Evolutionary conservation across 2,329 filamentous ascomycete genomes (phyloP).

Genomic region (Chrysoporthe austroafricana): DNA sequence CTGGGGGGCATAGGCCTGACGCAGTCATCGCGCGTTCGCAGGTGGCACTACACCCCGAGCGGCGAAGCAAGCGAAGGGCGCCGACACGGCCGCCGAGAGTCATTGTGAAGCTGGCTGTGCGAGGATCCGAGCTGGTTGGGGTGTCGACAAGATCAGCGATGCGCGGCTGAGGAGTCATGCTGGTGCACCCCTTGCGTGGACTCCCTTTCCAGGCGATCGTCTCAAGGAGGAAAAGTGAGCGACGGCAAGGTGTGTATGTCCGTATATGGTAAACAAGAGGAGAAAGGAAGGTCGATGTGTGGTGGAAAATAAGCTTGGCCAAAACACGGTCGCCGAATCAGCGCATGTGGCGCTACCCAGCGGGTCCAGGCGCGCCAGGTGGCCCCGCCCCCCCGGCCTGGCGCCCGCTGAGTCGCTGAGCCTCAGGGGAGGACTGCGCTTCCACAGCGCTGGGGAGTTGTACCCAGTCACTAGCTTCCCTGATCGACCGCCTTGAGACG

Average conservation of each 20-base stretch:
- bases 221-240: too few relatives aligned
- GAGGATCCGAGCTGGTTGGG: neutral
- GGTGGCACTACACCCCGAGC: too few relatives aligned
- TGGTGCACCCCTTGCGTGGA: neutral
- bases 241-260: neutral
- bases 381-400: too few relatives aligned
- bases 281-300: neutral
- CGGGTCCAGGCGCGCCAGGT: neutral
- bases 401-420: neutral
- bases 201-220: too few relatives aligned
- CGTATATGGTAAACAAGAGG: neutral
- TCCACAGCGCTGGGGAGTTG: neutral
- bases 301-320: neutral
- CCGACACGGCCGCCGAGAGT: too few relatives aligned
- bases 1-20: too few relatives aligned
- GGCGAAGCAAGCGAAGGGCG: too few relatives aligned
- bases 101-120: neutral
- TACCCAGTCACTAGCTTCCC: neutral
- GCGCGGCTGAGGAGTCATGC: neutral
- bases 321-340: too few relatives aligned
- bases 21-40: too few relatives aligned
- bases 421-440: neutral
- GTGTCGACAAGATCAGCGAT: neutral
- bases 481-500: constrained; percentile 11
- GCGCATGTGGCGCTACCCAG: neutral